Evolutionary conservation across 352 stramenopile species (phyloP).

Genomic region (Globisporangium camurandrum): DNA sequence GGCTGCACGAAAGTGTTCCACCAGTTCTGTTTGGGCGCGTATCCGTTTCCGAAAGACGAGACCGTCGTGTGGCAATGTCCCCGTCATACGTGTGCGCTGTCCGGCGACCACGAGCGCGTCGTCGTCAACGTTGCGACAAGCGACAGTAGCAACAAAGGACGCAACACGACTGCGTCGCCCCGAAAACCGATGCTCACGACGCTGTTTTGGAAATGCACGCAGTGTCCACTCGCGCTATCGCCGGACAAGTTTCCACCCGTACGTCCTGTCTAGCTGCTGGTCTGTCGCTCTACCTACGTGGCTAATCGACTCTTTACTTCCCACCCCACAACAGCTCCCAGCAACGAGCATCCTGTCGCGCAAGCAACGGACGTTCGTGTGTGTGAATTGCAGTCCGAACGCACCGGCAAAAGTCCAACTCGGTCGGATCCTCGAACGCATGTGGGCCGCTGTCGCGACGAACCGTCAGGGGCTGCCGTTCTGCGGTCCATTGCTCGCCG

Average conservation of each 20-base stretch:
- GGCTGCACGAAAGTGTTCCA: constrained; percentile 84
- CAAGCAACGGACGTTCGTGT: constrained; percentile 61
- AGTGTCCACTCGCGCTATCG: constrained; percentile 61
- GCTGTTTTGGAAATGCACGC: constrained; percentile 77
- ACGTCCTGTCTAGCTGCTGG: constrained; percentile 4
- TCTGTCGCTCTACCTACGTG: constrained; percentile 5
- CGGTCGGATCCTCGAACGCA: constrained; percentile 67
- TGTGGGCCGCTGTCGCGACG: constrained; percentile 82
- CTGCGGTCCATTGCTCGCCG: constrained; percentile 62
- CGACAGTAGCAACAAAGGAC: background rate
- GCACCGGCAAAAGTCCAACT: constrained; percentile 62
- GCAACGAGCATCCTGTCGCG: constrained; percentile 58
- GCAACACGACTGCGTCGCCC: constrained; percentile 36
- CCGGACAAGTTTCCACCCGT: constrained; percentile 53
- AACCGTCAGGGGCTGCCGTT: constrained; percentile 81
- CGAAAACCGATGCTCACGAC: constrained; percentile 43
- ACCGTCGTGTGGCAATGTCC: constrained; percentile 77
- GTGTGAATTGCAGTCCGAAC: constrained; percentile 51
- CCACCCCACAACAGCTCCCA: constrained; percentile 32
- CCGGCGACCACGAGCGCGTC: constrained; percentile 40
- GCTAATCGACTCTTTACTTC: background rate
- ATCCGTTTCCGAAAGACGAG: constrained; percentile 74
- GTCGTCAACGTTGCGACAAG: constrained; percentile 27
- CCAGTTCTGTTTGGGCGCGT: constrained; percentile 76
- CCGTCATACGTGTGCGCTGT: constrained; percentile 67